Percentiles rank a stretch among this genome's conserved stretches.
phyloP scores from a whole-genome alignment of 2,329 filamentous ascomycete genomes.

The Ophiocordyceps sinensis region DNA sequence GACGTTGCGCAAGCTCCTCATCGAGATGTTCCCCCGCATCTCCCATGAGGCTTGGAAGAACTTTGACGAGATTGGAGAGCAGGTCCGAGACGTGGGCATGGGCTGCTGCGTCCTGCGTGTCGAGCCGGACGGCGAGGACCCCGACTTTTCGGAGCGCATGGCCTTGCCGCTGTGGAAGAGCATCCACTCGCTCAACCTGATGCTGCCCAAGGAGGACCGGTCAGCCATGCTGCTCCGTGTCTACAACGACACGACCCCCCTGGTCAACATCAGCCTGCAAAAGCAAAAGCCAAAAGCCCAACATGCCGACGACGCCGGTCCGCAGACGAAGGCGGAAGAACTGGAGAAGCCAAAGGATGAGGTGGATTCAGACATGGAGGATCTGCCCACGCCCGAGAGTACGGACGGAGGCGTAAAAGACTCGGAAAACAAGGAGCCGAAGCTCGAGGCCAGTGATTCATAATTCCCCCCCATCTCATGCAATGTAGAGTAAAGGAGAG shows the following conservation, averaged over 20 bases:
- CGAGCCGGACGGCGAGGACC: conserved; percentile 53
- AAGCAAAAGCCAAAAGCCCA: conserved; percentile 23
- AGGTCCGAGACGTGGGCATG: conserved; percentile 65
- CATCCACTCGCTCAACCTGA: conserved; percentile 81
- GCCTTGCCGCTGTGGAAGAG: conserved; percentile 91
- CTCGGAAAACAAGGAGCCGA: conserved; percentile 1
- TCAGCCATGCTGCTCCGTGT: conserved; percentile 82
- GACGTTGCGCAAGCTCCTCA: conserved; percentile 68
- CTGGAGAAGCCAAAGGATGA: conserved; percentile 16
- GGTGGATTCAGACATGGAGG: conserved; percentile 20
- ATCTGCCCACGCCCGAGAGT: conserved; percentile 21
- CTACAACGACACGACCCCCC: conserved; percentile 76
- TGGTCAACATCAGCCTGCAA: conserved; percentile 55
- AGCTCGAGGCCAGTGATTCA: background rate
- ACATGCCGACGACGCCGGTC: conserved; percentile 6
- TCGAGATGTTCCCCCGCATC: conserved; percentile 95
- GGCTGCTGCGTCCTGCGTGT: conserved; percentile 85
- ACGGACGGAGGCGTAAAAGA: conserved; percentile 2
- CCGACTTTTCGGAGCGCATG: conserved; percentile 58
- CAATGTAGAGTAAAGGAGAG: too few species aligned
- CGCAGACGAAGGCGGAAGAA: conserved; percentile 9
- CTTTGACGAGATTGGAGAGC: conserved; percentile 77
- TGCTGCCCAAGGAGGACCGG: conserved; percentile 95
- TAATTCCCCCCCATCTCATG: background rate
- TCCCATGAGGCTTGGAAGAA: conserved; percentile 57